Evolutionary conservation across 2,329 filamentous ascomycete species (phyloP).

Genomic region (Aspergillus udagawae): DNA sequence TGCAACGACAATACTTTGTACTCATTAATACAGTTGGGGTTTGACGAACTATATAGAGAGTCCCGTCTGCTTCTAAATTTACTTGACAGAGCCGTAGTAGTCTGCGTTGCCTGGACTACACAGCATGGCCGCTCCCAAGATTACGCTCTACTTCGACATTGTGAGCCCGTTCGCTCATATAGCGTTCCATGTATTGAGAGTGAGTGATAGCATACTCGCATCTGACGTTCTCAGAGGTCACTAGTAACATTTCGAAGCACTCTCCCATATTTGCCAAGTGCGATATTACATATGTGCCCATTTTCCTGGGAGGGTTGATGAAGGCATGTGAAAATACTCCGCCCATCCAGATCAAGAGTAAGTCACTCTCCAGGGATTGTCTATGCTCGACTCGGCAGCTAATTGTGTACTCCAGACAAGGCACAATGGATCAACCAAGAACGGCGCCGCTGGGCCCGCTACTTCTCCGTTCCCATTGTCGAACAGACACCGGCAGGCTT

Average conservation of each 20-base stretch:
- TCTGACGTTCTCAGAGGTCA: constrained; percentile 1
- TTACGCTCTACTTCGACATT: constrained; percentile 57
- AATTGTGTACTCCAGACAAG: constrained; percentile 47
- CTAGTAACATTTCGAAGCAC: constrained; percentile 38
- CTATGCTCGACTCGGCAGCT: not conserved
- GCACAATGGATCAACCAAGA: constrained; percentile 54
- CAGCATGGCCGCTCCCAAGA: constrained; percentile 45
- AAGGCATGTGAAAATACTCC: constrained; percentile 52
- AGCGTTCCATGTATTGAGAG: constrained; percentile 53
- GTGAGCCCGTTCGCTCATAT: constrained; percentile 60
- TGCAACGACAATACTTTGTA: not conserved
- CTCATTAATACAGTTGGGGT: not conserved
- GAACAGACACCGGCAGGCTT: constrained; percentile 47
- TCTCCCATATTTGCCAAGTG: constrained; percentile 53
- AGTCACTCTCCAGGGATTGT: constrained; percentile 2
- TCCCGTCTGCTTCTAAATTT: not conserved
- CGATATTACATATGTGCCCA: constrained; percentile 55
- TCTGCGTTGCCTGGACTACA: not conserved
- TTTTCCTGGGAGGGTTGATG: constrained; percentile 59
- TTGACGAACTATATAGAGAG: not conserved
- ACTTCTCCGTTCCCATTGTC: constrained; percentile 53
- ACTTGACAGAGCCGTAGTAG: not conserved
- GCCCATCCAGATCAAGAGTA: constrained; percentile 56
- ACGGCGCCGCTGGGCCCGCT: constrained; percentile 50
- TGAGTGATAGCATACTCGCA: constrained; percentile 26